phyloP scores from a whole-genome alignment of 495 filamentous ascomycete species.

The Neurospora sp. region DNA sequence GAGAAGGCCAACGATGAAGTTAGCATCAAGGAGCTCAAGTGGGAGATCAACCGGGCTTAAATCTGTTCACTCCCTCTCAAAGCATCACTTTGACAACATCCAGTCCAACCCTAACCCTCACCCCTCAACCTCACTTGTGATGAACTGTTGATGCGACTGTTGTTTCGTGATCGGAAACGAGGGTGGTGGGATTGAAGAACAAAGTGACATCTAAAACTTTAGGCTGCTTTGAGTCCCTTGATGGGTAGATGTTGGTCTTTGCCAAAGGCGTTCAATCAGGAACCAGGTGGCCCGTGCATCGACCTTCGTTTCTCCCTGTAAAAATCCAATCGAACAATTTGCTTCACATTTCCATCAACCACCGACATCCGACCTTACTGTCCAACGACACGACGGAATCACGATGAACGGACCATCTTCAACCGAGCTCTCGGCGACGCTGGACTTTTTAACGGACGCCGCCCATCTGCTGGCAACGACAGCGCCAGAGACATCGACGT shows the following conservation, averaged over 20 bases:
- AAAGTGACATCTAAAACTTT: not conserved
- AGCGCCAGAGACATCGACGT: conserved; percentile 39
- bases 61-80: not conserved
- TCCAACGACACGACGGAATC: not conserved
- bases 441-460: conserved; percentile 39
- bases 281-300: not conserved
- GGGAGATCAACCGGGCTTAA: conserved; percentile 66
- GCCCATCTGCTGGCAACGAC: conserved; percentile 37
- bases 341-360: not conserved
- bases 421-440: conserved; percentile 17
- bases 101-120: not conserved
- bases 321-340: not conserved
- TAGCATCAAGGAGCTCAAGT: conserved; percentile 82
- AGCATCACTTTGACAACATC: not conserved
- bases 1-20: conserved; percentile 50
- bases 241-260: not conserved
- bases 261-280: not conserved
- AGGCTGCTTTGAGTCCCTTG: not conserved
- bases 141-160: not conserved
- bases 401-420: conserved; percentile 16
- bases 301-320: not conserved
- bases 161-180: not conserved
- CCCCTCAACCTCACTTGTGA: not conserved
- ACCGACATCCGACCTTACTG: not conserved
- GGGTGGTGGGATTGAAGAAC: not conserved